Base-by-base conservation (phyloP, 768 basidiomycete species). In the Suillus lakei region DNA sequence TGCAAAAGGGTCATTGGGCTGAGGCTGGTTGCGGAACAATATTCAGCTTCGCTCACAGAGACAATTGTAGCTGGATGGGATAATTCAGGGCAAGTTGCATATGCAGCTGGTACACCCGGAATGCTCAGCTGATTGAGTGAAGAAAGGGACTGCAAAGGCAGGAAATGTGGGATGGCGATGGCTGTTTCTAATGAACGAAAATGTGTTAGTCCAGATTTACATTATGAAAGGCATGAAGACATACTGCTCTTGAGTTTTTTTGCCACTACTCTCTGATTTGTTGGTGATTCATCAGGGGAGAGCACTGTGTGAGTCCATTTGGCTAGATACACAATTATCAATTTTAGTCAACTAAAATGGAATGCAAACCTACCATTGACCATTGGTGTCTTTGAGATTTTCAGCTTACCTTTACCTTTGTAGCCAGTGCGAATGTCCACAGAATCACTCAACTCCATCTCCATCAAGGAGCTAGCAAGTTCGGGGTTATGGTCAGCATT, bases 381-480 rank as follows among this genome's bases (percentile, higher is more conserved):
- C 28, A 21, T 32, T 28, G n/a, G 44, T 23, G 44, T 46, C 44
- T 46, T 46, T 10, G 23, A 46, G 44, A 46, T 46, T 4, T 7
- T 46, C 44, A n/a, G 9, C 43, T 9, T 44, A 12, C n/a, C 44
- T n/a, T 46, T 46, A 5, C 44, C 44, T 23, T 46, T 46, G 44
- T 46, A 46, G n/a, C 23, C 2, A 1, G 44, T 5, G 4, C 12
- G 44, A 46, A 46, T 5, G 12, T 46, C 44, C 23, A 21, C 44
- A 46, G 44, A 46, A 2, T 46, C 43, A 2, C 44, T 46, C n/a
- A 46, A 46, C 4, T 46, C 44, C 44, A 46, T 46, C 44, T 46
- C 44, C 44, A 46, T 46, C n/a, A 46, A 46, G n/a, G 44, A 46
- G n/a, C n/a, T 23, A 46, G 44, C 44, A 46, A n/a, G 44, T 46